phyloP scores from a whole-genome alignment of 768 basidiomycete genomes.

The Cubamyces sp. region DNA sequence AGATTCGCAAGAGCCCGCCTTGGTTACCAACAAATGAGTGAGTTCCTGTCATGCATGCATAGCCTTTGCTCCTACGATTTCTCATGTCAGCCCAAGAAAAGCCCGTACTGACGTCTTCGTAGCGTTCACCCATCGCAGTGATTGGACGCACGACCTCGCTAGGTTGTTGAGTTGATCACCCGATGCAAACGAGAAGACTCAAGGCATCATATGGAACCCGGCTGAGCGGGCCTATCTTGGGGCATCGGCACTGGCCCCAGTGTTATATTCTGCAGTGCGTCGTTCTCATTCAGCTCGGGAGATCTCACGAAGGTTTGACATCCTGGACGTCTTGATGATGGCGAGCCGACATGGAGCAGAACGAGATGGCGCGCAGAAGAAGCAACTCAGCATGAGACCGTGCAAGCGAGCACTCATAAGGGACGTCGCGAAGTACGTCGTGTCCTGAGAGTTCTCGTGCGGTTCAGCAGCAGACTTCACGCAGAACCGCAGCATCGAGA shows the following conservation, averaged over 20 bases:
- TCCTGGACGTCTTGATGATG: neutral
- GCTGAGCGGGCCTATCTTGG: too few relatives aligned
- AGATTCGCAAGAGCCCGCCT: neutral
- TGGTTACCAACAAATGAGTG: neutral
- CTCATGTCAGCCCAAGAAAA: neutral
- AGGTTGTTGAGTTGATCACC: too few relatives aligned
- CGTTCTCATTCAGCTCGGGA: constrained; percentile 12
- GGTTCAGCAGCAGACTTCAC: neutral
- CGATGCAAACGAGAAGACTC: too few relatives aligned
- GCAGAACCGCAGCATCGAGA: neutral
- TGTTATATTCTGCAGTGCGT: neutral
- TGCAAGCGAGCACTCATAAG: neutral
- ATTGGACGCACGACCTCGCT: neutral
- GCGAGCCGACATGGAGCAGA: neutral
- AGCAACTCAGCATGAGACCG: neutral
- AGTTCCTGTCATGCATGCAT: neutral
- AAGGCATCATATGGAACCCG: too few relatives aligned
- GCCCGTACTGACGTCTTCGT: neutral
- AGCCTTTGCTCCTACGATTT: neutral
- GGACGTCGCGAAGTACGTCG: neutral
- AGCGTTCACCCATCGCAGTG: neutral
- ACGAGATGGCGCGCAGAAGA: neutral
- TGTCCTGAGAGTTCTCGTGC: neutral
- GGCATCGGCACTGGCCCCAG: neutral
- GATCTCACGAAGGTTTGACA: constrained; percentile 2